phyloP scores from a whole-genome alignment of 1,284 basidiomycete genomes.

The Moesziomyces sp. region DNA sequence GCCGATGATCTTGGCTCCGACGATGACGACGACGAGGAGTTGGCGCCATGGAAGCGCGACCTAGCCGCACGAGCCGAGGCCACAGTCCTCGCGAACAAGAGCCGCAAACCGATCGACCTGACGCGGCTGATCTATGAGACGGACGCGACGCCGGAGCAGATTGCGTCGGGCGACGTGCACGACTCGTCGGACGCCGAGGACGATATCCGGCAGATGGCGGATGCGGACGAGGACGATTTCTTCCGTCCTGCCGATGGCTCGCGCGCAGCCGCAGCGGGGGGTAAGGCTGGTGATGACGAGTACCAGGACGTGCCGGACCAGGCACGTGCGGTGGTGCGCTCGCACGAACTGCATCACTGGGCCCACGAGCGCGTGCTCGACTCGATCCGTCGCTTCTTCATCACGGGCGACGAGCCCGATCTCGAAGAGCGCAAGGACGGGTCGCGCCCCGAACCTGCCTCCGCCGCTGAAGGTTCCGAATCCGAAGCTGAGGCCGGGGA shows the following conservation, averaged over 20 bases:
- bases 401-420: slow-evolving; percentile 76
- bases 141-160: slow-evolving; percentile 77
- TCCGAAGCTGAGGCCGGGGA: slow-evolving; percentile 67
- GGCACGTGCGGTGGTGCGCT: slow-evolving; percentile 74
- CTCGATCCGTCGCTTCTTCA: slow-evolving; percentile 87
- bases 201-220: slow-evolving; percentile 27
- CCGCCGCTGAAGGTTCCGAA: slow-evolving; percentile 63
- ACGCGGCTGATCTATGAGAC: slow-evolving; percentile 86
- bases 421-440: slow-evolving; percentile 50
- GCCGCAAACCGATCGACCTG: slow-evolving; percentile 74
- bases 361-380: slow-evolving; percentile 84
- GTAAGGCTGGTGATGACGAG: slow-evolving; percentile 48
- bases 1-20: slow-evolving; percentile 54
- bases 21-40: slow-evolving; percentile 60
- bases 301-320: slow-evolving; percentile 75
- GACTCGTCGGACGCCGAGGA: slow-evolving; percentile 24
- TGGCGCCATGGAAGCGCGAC: slow-evolving; percentile 81
- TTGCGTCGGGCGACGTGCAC: slow-evolving; percentile 71
- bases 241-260: slow-evolving; percentile 72
- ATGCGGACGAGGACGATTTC: slow-evolving; percentile 77
- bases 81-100: slow-evolving; percentile 67
- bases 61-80: slow-evolving; percentile 75
- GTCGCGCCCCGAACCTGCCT: slow-evolving; percentile 8
- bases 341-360: slow-evolving; percentile 77
- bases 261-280: slow-evolving; percentile 66